Evolutionary conservation across 2,329 filamentous ascomycete genomes (phyloP), one percentile per base, ranked within the genome.

Genomic region (Fusarium pseudonygamai): DNA sequence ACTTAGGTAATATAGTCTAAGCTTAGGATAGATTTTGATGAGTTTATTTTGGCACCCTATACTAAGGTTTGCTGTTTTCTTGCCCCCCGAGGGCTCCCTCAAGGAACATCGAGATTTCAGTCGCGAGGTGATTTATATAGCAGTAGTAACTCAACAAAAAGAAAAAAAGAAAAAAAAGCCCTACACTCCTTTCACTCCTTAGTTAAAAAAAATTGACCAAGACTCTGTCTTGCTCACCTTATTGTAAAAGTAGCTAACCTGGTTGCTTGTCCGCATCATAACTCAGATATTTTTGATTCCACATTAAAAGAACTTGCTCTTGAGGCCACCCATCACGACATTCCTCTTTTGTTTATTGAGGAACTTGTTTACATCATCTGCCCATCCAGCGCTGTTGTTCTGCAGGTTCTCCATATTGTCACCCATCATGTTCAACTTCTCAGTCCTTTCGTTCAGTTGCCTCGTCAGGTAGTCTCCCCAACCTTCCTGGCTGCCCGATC

Each of bases 361-460:
- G 81, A 90, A 98, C 81, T 97, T 98, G 78, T 90, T 92, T 59
- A 97, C 95, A 79, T 97, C 95, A 37, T 95, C 90, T 20, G 94
- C 92, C 91, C 94, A 98, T 24, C 91, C 93, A 62, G 90, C 90
- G 79, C 93, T 97, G 75, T 92, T 92, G 77, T 94, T 89, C 78
- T 96, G 92, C 68, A 98, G 83, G 71, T 89, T 91, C 71, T 97
- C 93, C 90, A 98, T 95, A 53, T 87, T 91, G 78, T 98, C 96
- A 6, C 92, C 93, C 82, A 96, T 92, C 10, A 97, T 85, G 49
- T 92, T 93, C 65, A 99, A 85, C 78, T 92, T 94, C 83, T 98
- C 94, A 1, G 96, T 97, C 57, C 96, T 86, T 83, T 98, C 95
- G 76, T 97, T 95, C 50, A 99, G 83, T 81, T 97, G 94, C 40